Evolutionary conservation across 306 rosid genomes (phyloP).

Genomic region (Urtica urens): DNA sequence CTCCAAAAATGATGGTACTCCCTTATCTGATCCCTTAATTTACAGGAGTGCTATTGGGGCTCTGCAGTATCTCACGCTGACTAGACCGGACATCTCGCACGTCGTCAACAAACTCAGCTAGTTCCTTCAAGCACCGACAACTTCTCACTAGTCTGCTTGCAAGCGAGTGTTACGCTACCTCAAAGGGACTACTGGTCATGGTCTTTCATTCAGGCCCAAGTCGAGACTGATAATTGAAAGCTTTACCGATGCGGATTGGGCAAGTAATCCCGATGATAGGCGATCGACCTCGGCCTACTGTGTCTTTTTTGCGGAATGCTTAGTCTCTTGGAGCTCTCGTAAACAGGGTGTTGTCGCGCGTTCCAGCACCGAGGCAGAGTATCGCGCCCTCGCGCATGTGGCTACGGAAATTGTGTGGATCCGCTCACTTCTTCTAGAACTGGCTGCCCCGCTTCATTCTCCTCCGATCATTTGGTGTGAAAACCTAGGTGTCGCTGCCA

Average conservation of each 20-base stretch:
- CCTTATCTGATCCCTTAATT: background rate
- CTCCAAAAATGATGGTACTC: background rate
- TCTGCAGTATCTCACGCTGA: background rate
- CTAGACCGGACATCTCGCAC: background rate
- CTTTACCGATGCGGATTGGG: background rate
- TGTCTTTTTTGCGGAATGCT: too few relatives aligned
- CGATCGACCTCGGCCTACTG: background rate
- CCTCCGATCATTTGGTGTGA: too few relatives aligned
- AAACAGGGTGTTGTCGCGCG: too few relatives aligned
- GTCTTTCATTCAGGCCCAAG: background rate
- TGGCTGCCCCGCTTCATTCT: too few relatives aligned
- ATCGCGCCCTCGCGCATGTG: too few relatives aligned
- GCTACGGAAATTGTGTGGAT: too few relatives aligned
- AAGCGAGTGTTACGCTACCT: background rate
- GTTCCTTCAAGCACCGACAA: background rate
- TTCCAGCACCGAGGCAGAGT: too few relatives aligned
- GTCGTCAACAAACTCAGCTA: background rate
- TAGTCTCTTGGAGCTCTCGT: too few relatives aligned
- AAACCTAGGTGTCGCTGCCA: too few relatives aligned
- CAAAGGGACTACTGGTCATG: background rate
- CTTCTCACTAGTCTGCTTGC: background rate
- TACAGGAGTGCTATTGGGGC: background rate
- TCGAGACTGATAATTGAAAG: background rate
- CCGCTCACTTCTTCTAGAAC: too few relatives aligned
- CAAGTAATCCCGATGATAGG: background rate